Percentiles rank a stretch among this genome's conserved stretches.
Conservation (phyloP, 495 filamentous ascomycete species). For the Penicillium mononematosum region DNA sequence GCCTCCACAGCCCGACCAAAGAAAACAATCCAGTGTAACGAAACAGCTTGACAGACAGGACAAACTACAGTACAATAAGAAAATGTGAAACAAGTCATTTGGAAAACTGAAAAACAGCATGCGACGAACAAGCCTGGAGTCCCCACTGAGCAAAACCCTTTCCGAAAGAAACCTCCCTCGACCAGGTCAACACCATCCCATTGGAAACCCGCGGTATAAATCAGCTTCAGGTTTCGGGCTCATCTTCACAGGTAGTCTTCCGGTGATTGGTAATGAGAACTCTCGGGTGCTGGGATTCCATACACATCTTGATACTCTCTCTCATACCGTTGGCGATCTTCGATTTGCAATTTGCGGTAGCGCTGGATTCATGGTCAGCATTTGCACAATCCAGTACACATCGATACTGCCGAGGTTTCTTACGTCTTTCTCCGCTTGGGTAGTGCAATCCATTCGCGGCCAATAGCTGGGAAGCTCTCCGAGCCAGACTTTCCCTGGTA, state of each 20-base stretch:
- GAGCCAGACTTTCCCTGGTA: conserved; percentile 31
- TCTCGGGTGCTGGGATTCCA: conserved; percentile 14
- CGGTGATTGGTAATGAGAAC: neutral
- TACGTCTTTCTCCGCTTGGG: conserved; percentile 58
- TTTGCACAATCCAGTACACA: neutral
- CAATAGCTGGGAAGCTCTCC: conserved; percentile 34
- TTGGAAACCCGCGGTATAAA: neutral
- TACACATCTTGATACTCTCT: conserved; percentile 38
- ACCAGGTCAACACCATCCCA: conserved; percentile 2
- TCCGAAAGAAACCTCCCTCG: neutral
- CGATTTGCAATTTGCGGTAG: conserved; percentile 20
- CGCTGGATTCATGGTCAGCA: conserved; percentile 22
- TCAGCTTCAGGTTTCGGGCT: neutral
- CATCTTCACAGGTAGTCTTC: neutral
- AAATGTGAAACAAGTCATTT: conserved; percentile 19
- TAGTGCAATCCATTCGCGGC: conserved; percentile 57
- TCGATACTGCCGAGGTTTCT: conserved; percentile 5
- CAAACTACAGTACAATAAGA: conserved; percentile 22
- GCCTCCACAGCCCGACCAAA: neutral
- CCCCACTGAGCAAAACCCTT: neutral
- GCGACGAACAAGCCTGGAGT: conserved; percentile 8
- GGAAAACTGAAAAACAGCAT: neutral
- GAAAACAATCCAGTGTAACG: neutral
- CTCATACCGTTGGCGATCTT: conserved; percentile 34
- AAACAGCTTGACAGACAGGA: neutral